Conservation (phyloP, 306 rosid species). For the Cicer yamashitae region DNA sequence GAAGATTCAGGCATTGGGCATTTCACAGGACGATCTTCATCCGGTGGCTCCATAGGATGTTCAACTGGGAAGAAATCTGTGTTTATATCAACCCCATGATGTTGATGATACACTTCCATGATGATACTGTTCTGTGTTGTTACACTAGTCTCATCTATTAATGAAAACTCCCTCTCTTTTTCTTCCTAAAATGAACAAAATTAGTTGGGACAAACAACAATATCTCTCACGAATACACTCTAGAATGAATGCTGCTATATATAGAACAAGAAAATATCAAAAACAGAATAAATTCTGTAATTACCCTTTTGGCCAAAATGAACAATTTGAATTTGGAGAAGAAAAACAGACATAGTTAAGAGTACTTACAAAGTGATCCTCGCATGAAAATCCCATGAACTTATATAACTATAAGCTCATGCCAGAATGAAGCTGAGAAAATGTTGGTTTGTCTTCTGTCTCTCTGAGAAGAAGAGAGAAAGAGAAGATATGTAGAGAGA, state of each 20-base stretch:
- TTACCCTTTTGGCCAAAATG: conserved; percentile 38
- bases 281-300: conserved; percentile 1
- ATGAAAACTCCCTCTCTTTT: conserved; percentile 55
- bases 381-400: conserved; percentile 66
- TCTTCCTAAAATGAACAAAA: conserved; percentile 50
- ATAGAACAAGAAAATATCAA: neutral
- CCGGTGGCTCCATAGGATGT: conserved; percentile 88
- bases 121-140: conserved; percentile 41
- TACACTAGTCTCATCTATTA: conserved; percentile 50
- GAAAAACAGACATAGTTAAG: conserved; percentile 31
- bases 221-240: conserved; percentile 13
- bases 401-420: conserved; percentile 37
- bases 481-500: conserved; percentile 48
- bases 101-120: conserved; percentile 54
- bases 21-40: conserved; percentile 92
- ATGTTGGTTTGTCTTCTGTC: conserved; percentile 53
- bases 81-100: conserved; percentile 56
- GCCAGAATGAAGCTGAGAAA: conserved; percentile 53
- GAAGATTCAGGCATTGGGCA: conserved; percentile 94
- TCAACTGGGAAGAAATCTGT: conserved; percentile 85
- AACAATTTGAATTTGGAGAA: neutral
- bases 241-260: neutral
- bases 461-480: conserved; percentile 34
- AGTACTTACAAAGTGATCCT: conserved; percentile 57
- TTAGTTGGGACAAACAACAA: neutral